phyloP scores from a whole-genome alignment of 208 protist genomes.

The Crithidia fasciculata region DNA sequence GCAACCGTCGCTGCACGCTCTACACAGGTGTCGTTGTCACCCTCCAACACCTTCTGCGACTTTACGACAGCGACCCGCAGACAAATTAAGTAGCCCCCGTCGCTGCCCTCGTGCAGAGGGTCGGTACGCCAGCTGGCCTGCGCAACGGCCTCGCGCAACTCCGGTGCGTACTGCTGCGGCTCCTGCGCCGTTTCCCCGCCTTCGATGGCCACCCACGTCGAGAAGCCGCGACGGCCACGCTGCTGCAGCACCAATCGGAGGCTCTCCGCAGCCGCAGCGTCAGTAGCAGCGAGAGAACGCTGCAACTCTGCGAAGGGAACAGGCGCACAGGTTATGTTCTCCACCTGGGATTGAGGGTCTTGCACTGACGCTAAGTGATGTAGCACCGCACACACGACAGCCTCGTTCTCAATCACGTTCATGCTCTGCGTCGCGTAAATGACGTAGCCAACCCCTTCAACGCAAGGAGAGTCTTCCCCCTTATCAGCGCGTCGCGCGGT shows the following conservation, averaged over 20 bases:
- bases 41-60: too few species aligned
- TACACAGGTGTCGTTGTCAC: too few species aligned
- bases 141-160: conserved; percentile 46
- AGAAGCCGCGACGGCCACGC: conserved; percentile 39
- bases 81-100: conserved; percentile 64
- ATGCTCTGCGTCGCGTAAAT: conserved; percentile 94
- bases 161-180: conserved; percentile 23
- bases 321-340: conserved; percentile 35
- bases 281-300: conserved; percentile 3
- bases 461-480: too few species aligned
- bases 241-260: conserved; percentile 20
- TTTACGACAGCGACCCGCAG: conserved; percentile 29
- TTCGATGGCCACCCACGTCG: conserved; percentile 63
- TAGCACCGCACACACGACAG: conserved; percentile 86
- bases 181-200: conserved; percentile 51
- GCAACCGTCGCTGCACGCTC: too few species aligned
- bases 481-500: background rate
- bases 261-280: conserved; percentile 7
- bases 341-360: background rate
- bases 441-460: conserved; percentile 46
- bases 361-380: conserved; percentile 20
- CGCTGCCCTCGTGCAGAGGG: conserved; percentile 34
- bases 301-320: conserved; percentile 12
- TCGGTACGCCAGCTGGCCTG: conserved; percentile 48
- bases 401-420: conserved; percentile 95